Percentiles rank a stretch among this genome's conserved stretches.
Conservation (phyloP, 306 rosid genomes). For the Acacia confusa region DNA sequence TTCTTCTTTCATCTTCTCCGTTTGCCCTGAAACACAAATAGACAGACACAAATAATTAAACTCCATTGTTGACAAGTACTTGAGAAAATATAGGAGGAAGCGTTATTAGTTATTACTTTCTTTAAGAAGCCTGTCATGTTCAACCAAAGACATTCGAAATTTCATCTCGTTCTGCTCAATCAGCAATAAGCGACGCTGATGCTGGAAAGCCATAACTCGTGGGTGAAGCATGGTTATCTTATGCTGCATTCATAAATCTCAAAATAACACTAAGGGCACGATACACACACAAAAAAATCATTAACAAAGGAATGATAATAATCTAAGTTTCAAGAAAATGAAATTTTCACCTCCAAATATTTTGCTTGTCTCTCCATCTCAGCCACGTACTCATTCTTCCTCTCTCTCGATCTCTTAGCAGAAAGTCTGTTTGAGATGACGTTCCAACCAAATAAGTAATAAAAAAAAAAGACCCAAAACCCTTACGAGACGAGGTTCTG, state of each 20-base stretch:
- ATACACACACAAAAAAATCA: background rate
- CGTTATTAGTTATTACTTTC: constrained; percentile 38
- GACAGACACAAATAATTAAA: background rate
- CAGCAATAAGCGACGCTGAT: constrained; percentile 14
- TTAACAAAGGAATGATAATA: background rate
- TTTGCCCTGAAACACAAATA: constrained; percentile 32
- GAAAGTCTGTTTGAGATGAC: background rate
- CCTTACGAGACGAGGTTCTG: background rate
- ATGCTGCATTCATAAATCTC: constrained; percentile 29
- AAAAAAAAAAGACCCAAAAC: constrained; percentile 21
- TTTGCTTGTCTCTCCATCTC: constrained; percentile 28
- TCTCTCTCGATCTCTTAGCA: background rate
- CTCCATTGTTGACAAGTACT: background rate
- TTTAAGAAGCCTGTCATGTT: constrained; percentile 10
- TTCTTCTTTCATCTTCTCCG: constrained; percentile 42
- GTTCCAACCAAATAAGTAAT: background rate
- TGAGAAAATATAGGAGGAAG: background rate
- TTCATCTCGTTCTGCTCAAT: constrained; percentile 45
- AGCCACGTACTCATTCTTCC: background rate
- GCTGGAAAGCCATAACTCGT: constrained; percentile 30
- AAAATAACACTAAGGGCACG: too few species aligned
- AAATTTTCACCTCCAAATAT: constrained; percentile 36
- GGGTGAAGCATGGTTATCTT: constrained; percentile 37
- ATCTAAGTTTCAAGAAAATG: background rate
- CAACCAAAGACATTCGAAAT: constrained; percentile 19